A percentile compares a stretch with the other conserved stretches of the same genome.
These are phyloP conservation scores for Sarocladiaceae sp. DNA, from an alignment of 2,329 filamentous ascomycete genomes.

Conservation along the genomic window DNA sequence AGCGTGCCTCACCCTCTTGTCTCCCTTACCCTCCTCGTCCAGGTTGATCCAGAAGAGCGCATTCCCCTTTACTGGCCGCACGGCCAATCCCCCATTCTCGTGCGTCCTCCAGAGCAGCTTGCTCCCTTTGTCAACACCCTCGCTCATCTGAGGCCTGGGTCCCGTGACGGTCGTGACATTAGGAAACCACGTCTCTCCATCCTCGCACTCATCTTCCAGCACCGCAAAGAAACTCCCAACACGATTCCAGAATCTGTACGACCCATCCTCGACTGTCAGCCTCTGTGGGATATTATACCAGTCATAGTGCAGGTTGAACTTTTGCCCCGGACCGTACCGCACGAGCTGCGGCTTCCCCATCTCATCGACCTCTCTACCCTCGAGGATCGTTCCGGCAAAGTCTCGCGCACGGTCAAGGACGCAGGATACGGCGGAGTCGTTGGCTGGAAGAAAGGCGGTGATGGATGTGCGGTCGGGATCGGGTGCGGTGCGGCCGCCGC, in stretches of 20 bases:
- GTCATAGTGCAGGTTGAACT: constrained; percentile 7
- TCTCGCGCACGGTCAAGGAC: not conserved
- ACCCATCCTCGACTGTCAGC: constrained; percentile 1
- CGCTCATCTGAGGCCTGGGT: not conserved
- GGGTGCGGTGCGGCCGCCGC: not conserved
- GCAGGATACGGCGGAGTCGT: not conserved
- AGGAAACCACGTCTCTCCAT: constrained; percentile 5
- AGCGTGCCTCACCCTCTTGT: constrained; percentile 2
- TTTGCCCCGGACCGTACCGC: not conserved
- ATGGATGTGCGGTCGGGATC: constrained; percentile 2
- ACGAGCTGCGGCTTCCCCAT: constrained; percentile 5
- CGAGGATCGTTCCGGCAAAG: not conserved
- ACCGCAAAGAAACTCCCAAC: constrained; percentile 3
- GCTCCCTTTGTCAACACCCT: not conserved
- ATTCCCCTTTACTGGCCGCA: constrained; percentile 3
- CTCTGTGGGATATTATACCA: constrained; percentile 4
- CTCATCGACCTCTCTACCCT: constrained; percentile 2
- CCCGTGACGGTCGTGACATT: not conserved
- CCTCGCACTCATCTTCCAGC: constrained; percentile 1
- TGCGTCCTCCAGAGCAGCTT: constrained; percentile 6
- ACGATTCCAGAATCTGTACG: constrained; percentile 2
- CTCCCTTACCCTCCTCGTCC: not conserved
- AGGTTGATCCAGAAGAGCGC: constrained; percentile 6
- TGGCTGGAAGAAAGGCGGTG: constrained; percentile 1
- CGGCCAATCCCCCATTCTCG: not conserved